Evolutionary conservation across 1,284 basidiomycete species (phyloP).

Genomic region (Boletus smithii): DNA sequence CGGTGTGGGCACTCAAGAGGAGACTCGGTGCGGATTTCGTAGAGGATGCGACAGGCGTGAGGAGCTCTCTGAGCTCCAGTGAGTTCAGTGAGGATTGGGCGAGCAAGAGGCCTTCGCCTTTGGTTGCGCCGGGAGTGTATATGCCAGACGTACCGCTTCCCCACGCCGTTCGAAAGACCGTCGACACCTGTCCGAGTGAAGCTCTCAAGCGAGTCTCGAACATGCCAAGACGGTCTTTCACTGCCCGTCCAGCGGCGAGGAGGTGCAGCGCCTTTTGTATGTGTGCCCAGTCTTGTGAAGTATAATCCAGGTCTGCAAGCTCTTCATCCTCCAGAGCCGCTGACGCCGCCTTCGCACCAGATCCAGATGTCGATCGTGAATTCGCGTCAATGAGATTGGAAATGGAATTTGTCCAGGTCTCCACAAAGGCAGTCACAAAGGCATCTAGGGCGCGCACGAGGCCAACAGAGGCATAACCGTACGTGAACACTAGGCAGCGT

Average conservation of each 20-base stretch:
- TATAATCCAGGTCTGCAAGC: slow-evolving; percentile 80
- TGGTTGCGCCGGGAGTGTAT: slow-evolving; percentile 58
- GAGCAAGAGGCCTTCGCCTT: slow-evolving; percentile 70
- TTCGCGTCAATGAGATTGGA: slow-evolving; percentile 36
- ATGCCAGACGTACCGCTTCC: slow-evolving; percentile 50
- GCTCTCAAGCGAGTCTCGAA: slow-evolving; percentile 71
- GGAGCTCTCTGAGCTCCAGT: slow-evolving; percentile 64
- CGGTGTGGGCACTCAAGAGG: slow-evolving; percentile 54
- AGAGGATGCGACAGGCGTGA: slow-evolving; percentile 46
- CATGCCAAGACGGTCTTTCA: slow-evolving; percentile 59
- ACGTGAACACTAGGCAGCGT: slow-evolving; percentile 77
- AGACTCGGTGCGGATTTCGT: slow-evolving; percentile 36
- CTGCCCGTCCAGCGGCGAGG: slow-evolving; percentile 69
- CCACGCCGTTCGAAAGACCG: slow-evolving; percentile 53
- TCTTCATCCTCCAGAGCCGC: slow-evolving; percentile 42
- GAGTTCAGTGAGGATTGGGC: slow-evolving; percentile 82
- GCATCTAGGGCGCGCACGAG: slow-evolving; percentile 72
- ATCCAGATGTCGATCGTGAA: slow-evolving; percentile 2
- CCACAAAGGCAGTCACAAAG: slow-evolving; percentile 64
- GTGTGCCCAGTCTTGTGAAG: slow-evolving; percentile 78
- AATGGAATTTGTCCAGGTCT: slow-evolving; percentile 56
- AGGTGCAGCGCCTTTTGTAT: slow-evolving; percentile 84
- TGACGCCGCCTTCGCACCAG: slow-evolving; percentile 24
- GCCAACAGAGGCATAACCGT: slow-evolving; percentile 78
- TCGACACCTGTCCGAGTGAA: slow-evolving; percentile 56